Conservation (phyloP, 768 basidiomycete species). For the Lentinus tigrinus region DNA sequence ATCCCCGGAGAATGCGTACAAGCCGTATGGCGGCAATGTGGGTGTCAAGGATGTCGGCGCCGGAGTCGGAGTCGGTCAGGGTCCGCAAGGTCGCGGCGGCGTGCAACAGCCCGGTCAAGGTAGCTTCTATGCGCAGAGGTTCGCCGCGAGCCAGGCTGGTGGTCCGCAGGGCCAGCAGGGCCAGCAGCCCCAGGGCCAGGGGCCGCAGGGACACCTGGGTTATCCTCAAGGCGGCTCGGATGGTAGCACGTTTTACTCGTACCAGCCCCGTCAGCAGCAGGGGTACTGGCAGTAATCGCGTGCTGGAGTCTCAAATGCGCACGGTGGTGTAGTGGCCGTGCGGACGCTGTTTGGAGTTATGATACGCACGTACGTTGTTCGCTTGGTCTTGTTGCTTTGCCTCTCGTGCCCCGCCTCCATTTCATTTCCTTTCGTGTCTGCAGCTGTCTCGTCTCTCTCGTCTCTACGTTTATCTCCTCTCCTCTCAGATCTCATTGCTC, state of each 20-base stretch:
- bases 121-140: slow-evolving; percentile 45
- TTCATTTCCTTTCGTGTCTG: not conserved
- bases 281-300: slow-evolving; percentile 47
- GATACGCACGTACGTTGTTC: not conserved
- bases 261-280: slow-evolving; percentile 70
- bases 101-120: slow-evolving; percentile 45
- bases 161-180: slow-evolving; percentile 50
- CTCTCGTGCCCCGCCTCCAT: not conserved
- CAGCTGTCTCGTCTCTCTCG: slow-evolving; percentile 3
- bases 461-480: not conserved
- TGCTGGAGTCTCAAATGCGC: not conserved
- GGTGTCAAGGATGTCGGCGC: slow-evolving; percentile 59
- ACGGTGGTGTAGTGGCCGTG: not conserved
- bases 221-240: slow-evolving; percentile 68
- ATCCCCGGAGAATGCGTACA: slow-evolving; percentile 74
- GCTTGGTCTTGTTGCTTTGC: not conserved
- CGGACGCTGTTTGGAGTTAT: not conserved
- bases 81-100: slow-evolving; percentile 41
- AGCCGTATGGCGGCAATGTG: slow-evolving; percentile 60
- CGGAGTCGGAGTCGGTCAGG: slow-evolving; percentile 42
- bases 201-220: slow-evolving; percentile 55
- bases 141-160: slow-evolving; percentile 39
- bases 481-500: not conserved
- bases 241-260: slow-evolving; percentile 63
- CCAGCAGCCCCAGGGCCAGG: slow-evolving; percentile 37